Evolutionary conservation across 441 rosid genomes (phyloP), one percentile per base, ranked within the genome.

Genomic region (Arabidopsis lyrata): DNA sequence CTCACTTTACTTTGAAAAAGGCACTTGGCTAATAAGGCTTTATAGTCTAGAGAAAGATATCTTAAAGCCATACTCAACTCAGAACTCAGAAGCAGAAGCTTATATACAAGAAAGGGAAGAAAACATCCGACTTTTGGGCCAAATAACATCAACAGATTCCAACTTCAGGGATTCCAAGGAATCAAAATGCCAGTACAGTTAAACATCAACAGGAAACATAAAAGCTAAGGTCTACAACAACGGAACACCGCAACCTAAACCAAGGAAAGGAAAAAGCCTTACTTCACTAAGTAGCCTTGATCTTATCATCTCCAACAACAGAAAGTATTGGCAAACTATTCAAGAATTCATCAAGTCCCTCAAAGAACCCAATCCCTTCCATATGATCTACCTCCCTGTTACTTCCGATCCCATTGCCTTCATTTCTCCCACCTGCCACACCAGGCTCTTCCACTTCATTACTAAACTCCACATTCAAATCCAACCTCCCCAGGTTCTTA

Each of bases 381-480:
- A 82, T 85, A 74, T 86, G 86, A 68, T 92, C 99, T 76, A 90
- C 96, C 72, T 77, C 93, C 56, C 86, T 85, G 60, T 77, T 70
- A 68, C 83, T 73, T 55, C 87, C 89, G 12, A 84, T 6, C 63
- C 87, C 83, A 74, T 70, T 79, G 42, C 81, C 84, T 76, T 68
- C 83, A 49, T 74, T 80, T 63, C 81, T 79, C 48, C 80, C 66
- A 5, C 80, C 82, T n/a, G 65, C 72, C 27, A 63, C 63, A 58
- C 56, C 80, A 15, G 87, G 83, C 76, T 92, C 99, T 56, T 95
- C 98, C 73, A 68, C 92, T 70, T 95, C 97, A 62, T 93, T 92
- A 72, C 91, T 90, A 66, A 95, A 91, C 91, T 91, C 97, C 67
- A 95, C 97, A 86, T 95, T 95, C 88, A 95, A 85, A 86, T 95